Evolutionary conservation across 257 asterid species (phyloP).

Genomic region (Jacaranda copaia): DNA sequence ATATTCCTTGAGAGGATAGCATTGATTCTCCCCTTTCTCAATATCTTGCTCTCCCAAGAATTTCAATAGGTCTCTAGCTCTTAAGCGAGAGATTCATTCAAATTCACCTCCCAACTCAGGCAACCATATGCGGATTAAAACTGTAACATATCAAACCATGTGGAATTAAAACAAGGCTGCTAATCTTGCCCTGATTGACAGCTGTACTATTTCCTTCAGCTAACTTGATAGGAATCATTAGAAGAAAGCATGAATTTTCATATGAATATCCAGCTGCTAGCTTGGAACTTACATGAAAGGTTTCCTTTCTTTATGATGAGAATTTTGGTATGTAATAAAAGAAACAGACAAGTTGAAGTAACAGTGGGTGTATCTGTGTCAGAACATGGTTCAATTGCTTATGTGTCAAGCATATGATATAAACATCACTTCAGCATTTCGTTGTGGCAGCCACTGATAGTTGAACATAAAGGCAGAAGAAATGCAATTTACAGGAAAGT

Average conservation of each 20-base stretch:
- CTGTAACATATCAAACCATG: neutral
- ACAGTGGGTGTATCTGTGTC: neutral
- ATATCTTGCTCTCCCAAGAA: neutral
- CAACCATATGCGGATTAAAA: neutral
- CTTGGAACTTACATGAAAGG: neutral
- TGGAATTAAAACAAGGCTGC: neutral
- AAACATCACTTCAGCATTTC: neutral
- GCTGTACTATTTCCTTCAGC: neutral
- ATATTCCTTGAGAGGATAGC: neutral
- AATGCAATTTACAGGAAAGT: neutral
- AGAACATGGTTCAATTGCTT: neutral
- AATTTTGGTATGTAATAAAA: neutral
- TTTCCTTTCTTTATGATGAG: neutral
- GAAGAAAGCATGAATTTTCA: conserved; percentile 1
- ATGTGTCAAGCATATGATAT: neutral
- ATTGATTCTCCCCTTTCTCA: neutral
- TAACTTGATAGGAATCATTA: neutral
- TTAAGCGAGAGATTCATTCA: no score
- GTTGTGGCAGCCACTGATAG: neutral
- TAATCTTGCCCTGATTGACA: neutral
- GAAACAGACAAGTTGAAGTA: neutral
- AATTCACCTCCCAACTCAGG: neutral
- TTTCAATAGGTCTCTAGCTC: neutral
- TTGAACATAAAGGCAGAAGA: neutral
- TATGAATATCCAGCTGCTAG: conserved; percentile 1